A percentile compares a stretch with the other conserved stretches of the same genome.
Conservation (phyloP, 768 basidiomycete species). For the Pulveroboletus sp. region DNA sequence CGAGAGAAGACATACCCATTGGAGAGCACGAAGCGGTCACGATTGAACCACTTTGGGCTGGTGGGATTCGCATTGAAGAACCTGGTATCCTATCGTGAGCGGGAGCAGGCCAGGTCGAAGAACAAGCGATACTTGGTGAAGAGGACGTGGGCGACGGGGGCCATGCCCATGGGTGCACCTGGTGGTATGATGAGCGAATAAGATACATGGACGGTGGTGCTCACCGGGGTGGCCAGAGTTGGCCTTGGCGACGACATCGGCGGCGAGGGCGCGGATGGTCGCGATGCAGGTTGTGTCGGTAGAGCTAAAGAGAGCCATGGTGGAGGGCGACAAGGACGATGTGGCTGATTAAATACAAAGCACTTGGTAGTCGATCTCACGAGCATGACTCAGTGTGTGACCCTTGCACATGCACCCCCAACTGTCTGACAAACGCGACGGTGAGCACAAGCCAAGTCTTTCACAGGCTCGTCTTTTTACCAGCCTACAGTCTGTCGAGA, state of each 20-base stretch:
- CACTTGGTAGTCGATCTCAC: too few species aligned
- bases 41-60: slow-evolving; percentile 91
- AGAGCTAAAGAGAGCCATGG: slow-evolving; percentile 40
- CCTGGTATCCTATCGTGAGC: slow-evolving; percentile 33
- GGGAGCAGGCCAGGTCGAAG: not conserved
- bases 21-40: slow-evolving; percentile 95
- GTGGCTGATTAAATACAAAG: slow-evolving; percentile 7
- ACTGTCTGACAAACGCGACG: slow-evolving; percentile 61
- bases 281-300: slow-evolving; percentile 61
- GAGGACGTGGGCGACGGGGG: slow-evolving; percentile 76
- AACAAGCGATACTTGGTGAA: slow-evolving; percentile 57
- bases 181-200: slow-evolving; percentile 5
- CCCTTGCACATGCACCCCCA: slow-evolving; percentile 60
- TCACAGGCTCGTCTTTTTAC: slow-evolving; percentile 6
- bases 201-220: slow-evolving; percentile 8
- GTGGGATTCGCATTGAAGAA: slow-evolving; percentile 89
- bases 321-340: slow-evolving; percentile 11
- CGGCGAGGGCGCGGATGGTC: slow-evolving; percentile 75
- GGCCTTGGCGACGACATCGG: slow-evolving; percentile 77
- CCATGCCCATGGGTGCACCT: slow-evolving; percentile 96
- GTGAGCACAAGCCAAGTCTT: slow-evolving; percentile 28
- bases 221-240: slow-evolving; percentile 93
- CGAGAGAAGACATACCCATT: slow-evolving; percentile 62
- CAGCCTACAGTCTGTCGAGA: slow-evolving; percentile 60
- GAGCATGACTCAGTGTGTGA: too few species aligned